Evolutionary conservation across 106 monocot species (phyloP), one percentile per base, ranked within the genome.

Genomic region (Phalaenopsis aphrodite): DNA sequence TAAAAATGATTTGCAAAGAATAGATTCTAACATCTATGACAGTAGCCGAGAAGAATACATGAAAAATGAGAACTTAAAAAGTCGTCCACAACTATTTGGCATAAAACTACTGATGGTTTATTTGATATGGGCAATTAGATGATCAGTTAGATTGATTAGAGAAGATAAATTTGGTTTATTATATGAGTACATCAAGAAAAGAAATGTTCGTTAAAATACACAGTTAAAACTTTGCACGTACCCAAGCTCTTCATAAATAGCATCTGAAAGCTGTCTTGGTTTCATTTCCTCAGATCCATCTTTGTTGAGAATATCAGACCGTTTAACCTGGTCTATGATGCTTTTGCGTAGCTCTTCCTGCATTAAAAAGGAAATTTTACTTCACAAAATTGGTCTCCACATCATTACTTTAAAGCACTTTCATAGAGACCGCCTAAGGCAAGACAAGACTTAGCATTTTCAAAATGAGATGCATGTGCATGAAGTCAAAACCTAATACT

Each of bases 201-300:
- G 19, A 61, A 21, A 61, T 61, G 4, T 61, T 61, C 21, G 21
- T 0, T 9, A 61, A 5, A 23, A 61, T 21, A 23, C 5, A 61
- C 19, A 61, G 21, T 21, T 61, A 61, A 61, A 61, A 61, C 21
- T 21, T 6, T 2, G 8, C 58, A 5, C 77, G 84, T 87, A 94
- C 98, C 98, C 94, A 47, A 98, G 84, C 75, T 98, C 98, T 86
- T 92, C 84, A 76, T 88, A 92, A 68, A 98, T 86, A 56, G 90
- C 92, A 89, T 98, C 98, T 48, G 92, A 92, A 85, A 98, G 90
- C 74, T 94, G 88, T 77, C 92, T 88, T 30, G 92, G 86, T 82
- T 98, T 94, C 78, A 98, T 72, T 47, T 89, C 87, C 58, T 92
- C 94, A 73, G 85, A 86, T 8, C 86, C 92, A n/a, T 94, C 94